Conservation (phyloP, 1,284 basidiomycete species). For the Macrocystidia cucumis region DNA sequence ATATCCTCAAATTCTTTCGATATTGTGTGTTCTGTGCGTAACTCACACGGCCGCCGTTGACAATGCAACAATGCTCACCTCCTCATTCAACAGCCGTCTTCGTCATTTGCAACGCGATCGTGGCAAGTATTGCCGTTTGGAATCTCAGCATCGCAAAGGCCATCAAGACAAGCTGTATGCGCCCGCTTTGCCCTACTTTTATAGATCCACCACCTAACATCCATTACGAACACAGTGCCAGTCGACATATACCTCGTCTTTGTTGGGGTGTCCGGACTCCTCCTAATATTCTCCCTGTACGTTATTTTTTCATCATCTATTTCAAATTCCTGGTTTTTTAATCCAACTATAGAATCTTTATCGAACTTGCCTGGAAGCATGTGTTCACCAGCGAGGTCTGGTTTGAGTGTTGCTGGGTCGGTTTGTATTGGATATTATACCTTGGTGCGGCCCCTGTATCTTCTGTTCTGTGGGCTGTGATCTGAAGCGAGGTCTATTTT, state of each 20-base stretch:
- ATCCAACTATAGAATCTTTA: slow-evolving; percentile 39
- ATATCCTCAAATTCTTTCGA: slow-evolving; percentile 30
- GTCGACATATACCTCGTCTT: slow-evolving; percentile 58
- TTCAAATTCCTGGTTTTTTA: slow-evolving; percentile 1
- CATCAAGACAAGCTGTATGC: slow-evolving; percentile 26
- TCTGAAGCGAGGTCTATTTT: slow-evolving; percentile 8
- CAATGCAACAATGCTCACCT: slow-evolving; percentile 1
- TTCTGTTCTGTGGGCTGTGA: not conserved
- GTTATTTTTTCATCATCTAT: slow-evolving; percentile 15
- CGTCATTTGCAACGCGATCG: slow-evolving; percentile 56
- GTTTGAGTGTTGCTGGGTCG: slow-evolving; percentile 63
- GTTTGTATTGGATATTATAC: slow-evolving; percentile 48
- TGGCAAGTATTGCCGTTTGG: slow-evolving; percentile 63
- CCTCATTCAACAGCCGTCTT: slow-evolving; percentile 38
- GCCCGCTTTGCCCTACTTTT: slow-evolving; percentile 1
- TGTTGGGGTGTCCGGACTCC: slow-evolving; percentile 49
- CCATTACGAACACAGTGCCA: slow-evolving; percentile 23
- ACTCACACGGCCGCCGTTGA: no score
- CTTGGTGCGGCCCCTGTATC: slow-evolving; percentile 38
- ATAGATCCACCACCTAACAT: not conserved
- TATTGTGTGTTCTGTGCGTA: slow-evolving; percentile 44
- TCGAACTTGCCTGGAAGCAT: slow-evolving; percentile 46
- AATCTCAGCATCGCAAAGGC: slow-evolving; percentile 45
- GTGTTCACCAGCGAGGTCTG: slow-evolving; percentile 54
- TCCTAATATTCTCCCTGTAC: slow-evolving; percentile 54